These are phyloP conservation scores for Alternaria ethzedia DNA, from an alignment of 2,329 filamentous ascomycete species.

Conservation along the genomic window DNA sequence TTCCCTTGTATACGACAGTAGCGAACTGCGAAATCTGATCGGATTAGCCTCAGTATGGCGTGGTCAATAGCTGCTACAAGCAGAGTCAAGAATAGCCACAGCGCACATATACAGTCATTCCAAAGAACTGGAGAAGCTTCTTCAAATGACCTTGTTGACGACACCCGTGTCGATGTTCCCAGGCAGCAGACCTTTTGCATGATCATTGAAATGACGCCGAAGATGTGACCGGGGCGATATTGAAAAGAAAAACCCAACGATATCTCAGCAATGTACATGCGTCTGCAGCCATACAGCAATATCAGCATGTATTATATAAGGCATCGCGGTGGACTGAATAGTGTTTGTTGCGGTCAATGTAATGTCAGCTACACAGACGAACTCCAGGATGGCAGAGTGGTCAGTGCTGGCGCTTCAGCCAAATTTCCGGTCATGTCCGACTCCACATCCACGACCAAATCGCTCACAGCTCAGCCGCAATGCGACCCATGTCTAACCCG, in stretches of 20 bases:
- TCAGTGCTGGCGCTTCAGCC: slow-evolving; percentile 8
- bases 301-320: not conserved
- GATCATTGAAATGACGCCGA: not conserved
- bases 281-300: not conserved
- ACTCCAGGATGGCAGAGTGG: not conserved
- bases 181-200: not conserved
- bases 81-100: not conserved
- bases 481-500: slow-evolving; percentile 14
- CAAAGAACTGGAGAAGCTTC: not conserved
- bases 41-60: not conserved
- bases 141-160: not conserved
- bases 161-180: not conserved
- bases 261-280: not conserved
- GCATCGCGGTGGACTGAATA: no score
- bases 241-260: not conserved
- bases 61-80: not conserved
- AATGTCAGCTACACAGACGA: not conserved
- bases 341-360: not conserved
- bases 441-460: slow-evolving; percentile 8
- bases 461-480: slow-evolving; percentile 27
- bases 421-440: slow-evolving; percentile 6
- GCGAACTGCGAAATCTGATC: not conserved
- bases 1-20: not conserved
- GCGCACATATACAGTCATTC: not conserved
- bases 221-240: not conserved